These are phyloP conservation scores for Sphaerostilbella broomeana DNA, from an alignment of 2,329 filamentous ascomycete species.

Conservation along the genomic window DNA sequence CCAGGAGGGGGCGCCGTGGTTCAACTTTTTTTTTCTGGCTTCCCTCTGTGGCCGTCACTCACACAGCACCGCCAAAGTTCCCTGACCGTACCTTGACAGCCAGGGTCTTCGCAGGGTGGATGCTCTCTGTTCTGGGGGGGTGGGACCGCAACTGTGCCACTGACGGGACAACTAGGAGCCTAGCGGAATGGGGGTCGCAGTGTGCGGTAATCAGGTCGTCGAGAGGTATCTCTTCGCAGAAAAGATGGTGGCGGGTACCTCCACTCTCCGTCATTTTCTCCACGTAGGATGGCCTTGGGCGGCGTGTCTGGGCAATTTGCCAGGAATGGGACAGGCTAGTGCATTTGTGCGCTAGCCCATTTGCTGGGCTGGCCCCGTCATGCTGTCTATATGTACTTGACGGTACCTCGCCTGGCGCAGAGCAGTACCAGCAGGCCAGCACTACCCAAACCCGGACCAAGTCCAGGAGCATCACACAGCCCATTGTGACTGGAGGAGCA, in stretches of 20 bases:
- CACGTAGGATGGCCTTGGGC: background rate
- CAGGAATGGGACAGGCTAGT: slow-evolving; percentile 4
- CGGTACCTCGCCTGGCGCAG: too few species aligned
- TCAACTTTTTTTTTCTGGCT: slow-evolving; percentile 4
- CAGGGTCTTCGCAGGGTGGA: background rate
- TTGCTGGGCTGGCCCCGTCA: slow-evolving; percentile 7
- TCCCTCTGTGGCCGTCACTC: too few species aligned
- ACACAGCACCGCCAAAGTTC: too few species aligned
- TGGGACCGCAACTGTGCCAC: slow-evolving; percentile 10
- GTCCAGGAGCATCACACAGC: too few species aligned
- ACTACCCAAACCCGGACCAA: too few species aligned
- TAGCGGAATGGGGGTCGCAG: slow-evolving; percentile 12
- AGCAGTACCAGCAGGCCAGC: too few species aligned
- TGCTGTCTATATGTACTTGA: too few species aligned
- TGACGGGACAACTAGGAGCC: slow-evolving; percentile 14
- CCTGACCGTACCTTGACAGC: background rate
- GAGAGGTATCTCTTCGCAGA: slow-evolving; percentile 3
- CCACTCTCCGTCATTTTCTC: background rate
- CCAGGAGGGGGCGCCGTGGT: background rate
- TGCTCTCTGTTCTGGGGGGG: slow-evolving; percentile 7
- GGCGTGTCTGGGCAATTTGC: slow-evolving; percentile 9
- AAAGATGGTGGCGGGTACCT: slow-evolving; percentile 7
- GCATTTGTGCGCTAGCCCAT: slow-evolving; percentile 1
- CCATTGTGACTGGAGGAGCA: too few species aligned
- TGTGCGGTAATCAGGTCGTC: background rate